phyloP scores from a whole-genome alignment of 495 filamentous ascomycete genomes.

The Paragyromitra xinjiangensis region DNA sequence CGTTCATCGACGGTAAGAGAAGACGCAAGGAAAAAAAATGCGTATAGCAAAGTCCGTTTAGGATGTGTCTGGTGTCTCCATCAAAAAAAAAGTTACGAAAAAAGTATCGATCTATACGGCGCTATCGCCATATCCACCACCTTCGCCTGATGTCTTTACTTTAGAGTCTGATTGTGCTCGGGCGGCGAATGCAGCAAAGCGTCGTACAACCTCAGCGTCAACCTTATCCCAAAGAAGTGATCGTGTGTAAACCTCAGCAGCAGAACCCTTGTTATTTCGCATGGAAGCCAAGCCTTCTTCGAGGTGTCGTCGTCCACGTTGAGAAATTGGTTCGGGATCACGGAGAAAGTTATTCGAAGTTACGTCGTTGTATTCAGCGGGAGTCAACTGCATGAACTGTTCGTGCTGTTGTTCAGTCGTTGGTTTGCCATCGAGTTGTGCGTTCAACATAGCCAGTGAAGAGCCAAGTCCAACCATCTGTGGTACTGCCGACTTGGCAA shows the following conservation, averaged over 20 bases:
- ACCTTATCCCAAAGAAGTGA: slow-evolving; percentile 95
- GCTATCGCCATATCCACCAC: slow-evolving; percentile 55
- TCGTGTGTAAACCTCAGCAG: slow-evolving; percentile 88
- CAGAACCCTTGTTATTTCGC: slow-evolving; percentile 72
- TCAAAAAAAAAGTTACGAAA: slow-evolving; percentile 30
- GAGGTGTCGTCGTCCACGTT: slow-evolving; percentile 72
- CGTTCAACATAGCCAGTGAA: slow-evolving; percentile 55
- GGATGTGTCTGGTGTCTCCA: slow-evolving; percentile 49
- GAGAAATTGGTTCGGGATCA: slow-evolving; percentile 62
- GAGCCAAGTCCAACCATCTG: slow-evolving; percentile 58
- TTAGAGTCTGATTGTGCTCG: slow-evolving; percentile 56
- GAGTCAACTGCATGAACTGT: slow-evolving; percentile 83
- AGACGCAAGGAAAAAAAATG: slow-evolving; percentile 52
- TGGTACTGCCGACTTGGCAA: slow-evolving; percentile 56
- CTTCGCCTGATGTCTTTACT: slow-evolving; percentile 55
- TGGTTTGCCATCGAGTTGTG: slow-evolving; percentile 63
- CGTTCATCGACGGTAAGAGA: slow-evolving; percentile 38
- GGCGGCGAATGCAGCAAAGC: slow-evolving; percentile 85
- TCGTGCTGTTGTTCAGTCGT: slow-evolving; percentile 88
- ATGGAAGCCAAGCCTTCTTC: slow-evolving; percentile 84
- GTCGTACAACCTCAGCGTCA: slow-evolving; percentile 86
- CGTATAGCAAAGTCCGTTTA: slow-evolving; percentile 48
- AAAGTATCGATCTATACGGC: slow-evolving; percentile 42
- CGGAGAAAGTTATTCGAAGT: slow-evolving; percentile 74
- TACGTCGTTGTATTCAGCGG: slow-evolving; percentile 88